A percentile compares a stretch with the other conserved stretches of the same genome.
Conservation (phyloP, 352 stramenopile species). For the Globisporangium megalacanthum region DNA sequence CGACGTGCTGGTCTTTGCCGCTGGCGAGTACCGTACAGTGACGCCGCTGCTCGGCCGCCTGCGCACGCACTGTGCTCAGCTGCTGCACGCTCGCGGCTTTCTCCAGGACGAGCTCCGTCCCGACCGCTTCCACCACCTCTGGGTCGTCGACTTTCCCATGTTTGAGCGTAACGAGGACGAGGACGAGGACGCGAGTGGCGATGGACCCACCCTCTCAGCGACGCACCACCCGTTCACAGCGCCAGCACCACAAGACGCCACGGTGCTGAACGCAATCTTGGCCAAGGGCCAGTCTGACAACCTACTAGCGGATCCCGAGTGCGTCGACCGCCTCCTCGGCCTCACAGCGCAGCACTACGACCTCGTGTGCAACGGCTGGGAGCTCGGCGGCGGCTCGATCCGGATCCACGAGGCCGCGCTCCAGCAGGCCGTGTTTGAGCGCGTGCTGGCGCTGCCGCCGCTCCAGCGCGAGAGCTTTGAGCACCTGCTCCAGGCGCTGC, state of each 20-base stretch:
- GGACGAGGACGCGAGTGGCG: constrained; percentile 22
- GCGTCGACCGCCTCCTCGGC: constrained; percentile 45
- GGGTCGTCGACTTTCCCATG: constrained; percentile 87
- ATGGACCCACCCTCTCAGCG: constrained; percentile 47
- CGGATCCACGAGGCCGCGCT: constrained; percentile 73
- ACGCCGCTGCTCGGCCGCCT: constrained; percentile 59
- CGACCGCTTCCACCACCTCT: constrained; percentile 74
- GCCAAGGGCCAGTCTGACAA: constrained; percentile 7
- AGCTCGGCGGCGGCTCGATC: constrained; percentile 83
- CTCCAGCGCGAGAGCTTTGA: constrained; percentile 78
- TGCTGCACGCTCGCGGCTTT: constrained; percentile 53
- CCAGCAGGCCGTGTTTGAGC: constrained; percentile 73
- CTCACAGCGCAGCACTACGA: constrained; percentile 84
- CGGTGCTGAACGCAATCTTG: constrained; percentile 45
- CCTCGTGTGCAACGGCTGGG: constrained; percentile 86
- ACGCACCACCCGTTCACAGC: constrained; percentile 88
- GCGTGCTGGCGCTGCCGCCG: constrained; percentile 62
- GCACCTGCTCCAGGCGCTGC: constrained; percentile 75
- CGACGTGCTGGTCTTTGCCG: constrained; percentile 65
- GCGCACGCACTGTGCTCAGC: constrained; percentile 54
- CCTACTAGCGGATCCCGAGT: constrained; percentile 43
- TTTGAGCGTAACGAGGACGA: constrained; percentile 73
- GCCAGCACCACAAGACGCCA: constrained; percentile 38
- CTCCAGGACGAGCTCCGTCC: constrained; percentile 58
- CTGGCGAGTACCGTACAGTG: constrained; percentile 49